phyloP scores from a whole-genome alignment of 371 early-diverging fungal genomes.

The Sporodiniella umbellata region DNA sequence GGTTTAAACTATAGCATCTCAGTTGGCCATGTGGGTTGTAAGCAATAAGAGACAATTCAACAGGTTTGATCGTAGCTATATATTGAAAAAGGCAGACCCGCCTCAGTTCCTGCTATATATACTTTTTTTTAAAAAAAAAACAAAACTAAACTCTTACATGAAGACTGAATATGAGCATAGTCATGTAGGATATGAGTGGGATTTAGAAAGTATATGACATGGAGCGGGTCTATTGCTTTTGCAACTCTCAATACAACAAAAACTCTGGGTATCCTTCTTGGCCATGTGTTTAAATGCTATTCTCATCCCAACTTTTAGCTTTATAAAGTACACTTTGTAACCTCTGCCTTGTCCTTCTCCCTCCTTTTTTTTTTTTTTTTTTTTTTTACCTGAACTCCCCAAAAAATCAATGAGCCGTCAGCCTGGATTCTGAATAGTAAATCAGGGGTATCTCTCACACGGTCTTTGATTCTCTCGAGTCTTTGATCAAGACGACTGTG shows the following conservation, averaged over 20 bases:
- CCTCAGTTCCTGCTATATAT: background rate
- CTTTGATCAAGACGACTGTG: constrained; percentile 33
- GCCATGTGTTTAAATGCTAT: constrained; percentile 62
- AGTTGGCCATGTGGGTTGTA: constrained; percentile 60
- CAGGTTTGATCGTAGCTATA: constrained; percentile 60
- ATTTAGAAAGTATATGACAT: constrained; percentile 58
- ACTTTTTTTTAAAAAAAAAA: no score
- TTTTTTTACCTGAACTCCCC: constrained; percentile 72
- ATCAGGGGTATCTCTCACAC: constrained; percentile 75
- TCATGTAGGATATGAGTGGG: constrained; percentile 59
- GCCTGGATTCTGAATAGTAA: constrained; percentile 67
- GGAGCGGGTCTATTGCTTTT: constrained; percentile 52
- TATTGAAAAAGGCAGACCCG: background rate
- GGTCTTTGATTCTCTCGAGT: constrained; percentile 50
- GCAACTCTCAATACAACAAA: constrained; percentile 65
- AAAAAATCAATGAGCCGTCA: constrained; percentile 73
- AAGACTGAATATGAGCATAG: constrained; percentile 41
- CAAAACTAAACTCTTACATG: constrained; percentile 25
- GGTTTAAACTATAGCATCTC: constrained; percentile 64
- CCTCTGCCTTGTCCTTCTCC: background rate
- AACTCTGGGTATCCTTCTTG: constrained; percentile 65
- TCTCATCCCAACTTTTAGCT: no score
- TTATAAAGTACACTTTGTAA: no score
- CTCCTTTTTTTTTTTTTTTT: background rate
- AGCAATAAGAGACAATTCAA: constrained; percentile 65